A percentile compares a stretch with the other conserved stretches of the same genome.
phyloP scores from a whole-genome alignment of 2,329 filamentous ascomycete species.

The Aspergillus terreus region DNA sequence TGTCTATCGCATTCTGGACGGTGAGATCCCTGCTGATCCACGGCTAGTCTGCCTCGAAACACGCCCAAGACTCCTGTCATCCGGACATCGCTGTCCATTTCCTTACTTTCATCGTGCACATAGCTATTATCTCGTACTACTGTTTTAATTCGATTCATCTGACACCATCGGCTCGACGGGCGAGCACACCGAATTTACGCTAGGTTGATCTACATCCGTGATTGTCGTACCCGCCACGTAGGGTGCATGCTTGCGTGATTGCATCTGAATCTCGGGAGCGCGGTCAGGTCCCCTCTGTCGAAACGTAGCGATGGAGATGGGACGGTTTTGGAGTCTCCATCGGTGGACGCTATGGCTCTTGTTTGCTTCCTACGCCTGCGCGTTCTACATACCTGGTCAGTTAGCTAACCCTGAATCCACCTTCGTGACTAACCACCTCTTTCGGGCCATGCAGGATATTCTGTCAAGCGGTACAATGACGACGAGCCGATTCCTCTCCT shows the following conservation, averaged over 20 bases:
- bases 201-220: slow-evolving; percentile 10
- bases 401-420: neutral
- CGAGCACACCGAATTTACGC: slow-evolving; percentile 1
- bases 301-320: slow-evolving; percentile 13
- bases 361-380: slow-evolving; percentile 53
- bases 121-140: neutral
- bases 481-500: slow-evolving; percentile 77
- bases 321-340: slow-evolving; percentile 10
- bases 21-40: neutral
- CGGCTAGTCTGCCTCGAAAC: neutral
- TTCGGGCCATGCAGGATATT: slow-evolving; percentile 62
- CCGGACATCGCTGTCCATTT: neutral
- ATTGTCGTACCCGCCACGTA: slow-evolving; percentile 18
- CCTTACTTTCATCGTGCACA: neutral
- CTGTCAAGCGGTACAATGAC: slow-evolving; percentile 73
- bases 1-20: slow-evolving; percentile 4
- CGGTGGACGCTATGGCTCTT: slow-evolving; percentile 42
- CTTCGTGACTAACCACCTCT: slow-evolving; percentile 3
- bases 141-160: neutral
- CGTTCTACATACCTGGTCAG: slow-evolving; percentile 84
- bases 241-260: slow-evolving; percentile 10
- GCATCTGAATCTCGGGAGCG: slow-evolving; percentile 3
- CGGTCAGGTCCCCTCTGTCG: slow-evolving; percentile 4
- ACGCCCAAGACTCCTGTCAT: neutral
- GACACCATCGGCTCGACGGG: neutral